Conservation (phyloP, 192 early-diverging fungal genomes). For the Coemansia nantahalensis region DNA sequence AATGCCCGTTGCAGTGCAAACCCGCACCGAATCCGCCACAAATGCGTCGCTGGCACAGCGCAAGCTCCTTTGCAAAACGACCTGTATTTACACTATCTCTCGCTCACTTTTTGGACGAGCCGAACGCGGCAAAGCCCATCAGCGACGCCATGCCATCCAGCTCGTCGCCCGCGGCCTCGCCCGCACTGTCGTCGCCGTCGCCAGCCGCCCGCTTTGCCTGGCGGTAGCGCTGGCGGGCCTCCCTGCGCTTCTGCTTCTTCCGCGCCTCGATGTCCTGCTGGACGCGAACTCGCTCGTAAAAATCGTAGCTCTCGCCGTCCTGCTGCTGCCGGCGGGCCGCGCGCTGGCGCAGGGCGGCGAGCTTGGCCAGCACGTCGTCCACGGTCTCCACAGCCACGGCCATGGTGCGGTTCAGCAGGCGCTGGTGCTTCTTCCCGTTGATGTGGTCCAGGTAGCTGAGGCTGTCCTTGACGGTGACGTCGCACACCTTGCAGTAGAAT, state of each 20-base stretch:
- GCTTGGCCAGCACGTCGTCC: slow-evolving; percentile 69
- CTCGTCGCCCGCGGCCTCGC: slow-evolving; percentile 15
- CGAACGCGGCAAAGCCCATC: slow-evolving; percentile 65
- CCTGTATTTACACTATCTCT: not conserved
- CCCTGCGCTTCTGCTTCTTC: slow-evolving; percentile 38
- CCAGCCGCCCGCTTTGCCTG: slow-evolving; percentile 41
- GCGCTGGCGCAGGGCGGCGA: slow-evolving; percentile 71
- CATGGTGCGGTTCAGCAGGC: slow-evolving; percentile 76
- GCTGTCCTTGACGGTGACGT: slow-evolving; percentile 87
- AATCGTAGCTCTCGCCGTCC: slow-evolving; percentile 19
- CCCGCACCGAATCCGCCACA: no score
- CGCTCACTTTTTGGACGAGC: slow-evolving; percentile 20
- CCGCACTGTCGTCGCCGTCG: slow-evolving; percentile 4
- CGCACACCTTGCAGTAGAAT: slow-evolving; percentile 89
- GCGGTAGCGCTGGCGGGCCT: slow-evolving; percentile 54
- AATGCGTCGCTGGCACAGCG: no score
- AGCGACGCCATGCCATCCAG: slow-evolving; percentile 64
- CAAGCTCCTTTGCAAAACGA: no score
- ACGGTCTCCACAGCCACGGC: slow-evolving; percentile 76
- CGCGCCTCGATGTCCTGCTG: slow-evolving; percentile 63
- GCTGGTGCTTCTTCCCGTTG: slow-evolving; percentile 87
- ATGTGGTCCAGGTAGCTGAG: slow-evolving; percentile 88
- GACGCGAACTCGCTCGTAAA: slow-evolving; percentile 65
- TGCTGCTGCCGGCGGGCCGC: slow-evolving; percentile 45
- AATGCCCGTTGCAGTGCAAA: no score